These are phyloP conservation scores for Cercospora sojina DNA, from an alignment of 2,329 filamentous ascomycete genomes.

Conservation along the genomic window DNA sequence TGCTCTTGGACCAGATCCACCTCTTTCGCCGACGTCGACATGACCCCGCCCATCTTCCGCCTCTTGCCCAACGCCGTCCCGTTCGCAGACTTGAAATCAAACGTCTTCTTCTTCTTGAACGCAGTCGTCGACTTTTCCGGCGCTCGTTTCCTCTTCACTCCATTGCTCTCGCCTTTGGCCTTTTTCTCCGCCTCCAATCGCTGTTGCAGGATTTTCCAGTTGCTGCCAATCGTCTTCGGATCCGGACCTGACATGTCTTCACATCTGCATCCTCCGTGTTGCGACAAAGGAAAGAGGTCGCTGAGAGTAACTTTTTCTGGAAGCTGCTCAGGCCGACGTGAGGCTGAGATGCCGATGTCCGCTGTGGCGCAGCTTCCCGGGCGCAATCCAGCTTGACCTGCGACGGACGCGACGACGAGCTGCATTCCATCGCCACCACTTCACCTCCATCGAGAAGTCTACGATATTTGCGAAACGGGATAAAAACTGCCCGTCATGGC, in stretches of 20 bases:
- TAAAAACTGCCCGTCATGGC: constrained; percentile 48
- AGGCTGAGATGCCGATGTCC: neutral
- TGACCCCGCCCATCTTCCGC: constrained; percentile 54
- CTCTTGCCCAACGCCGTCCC: constrained; percentile 20
- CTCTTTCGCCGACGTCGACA: constrained; percentile 41
- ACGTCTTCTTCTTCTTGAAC: constrained; percentile 27
- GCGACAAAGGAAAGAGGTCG: neutral
- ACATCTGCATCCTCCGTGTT: neutral
- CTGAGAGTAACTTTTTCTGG: neutral
- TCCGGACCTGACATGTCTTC: constrained; percentile 40
- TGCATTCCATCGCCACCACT: constrained; percentile 17
- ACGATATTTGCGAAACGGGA: neutral
- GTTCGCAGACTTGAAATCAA: constrained; percentile 16
- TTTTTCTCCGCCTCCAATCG: constrained; percentile 46
- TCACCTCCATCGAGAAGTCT: constrained; percentile 6
- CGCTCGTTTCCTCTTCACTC: constrained; percentile 38
- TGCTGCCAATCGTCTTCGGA: constrained; percentile 50
- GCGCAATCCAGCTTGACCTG: constrained; percentile 19
- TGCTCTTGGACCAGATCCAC: constrained; percentile 38
- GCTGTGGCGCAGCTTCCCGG: constrained; percentile 14
- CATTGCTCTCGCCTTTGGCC: constrained; percentile 34
- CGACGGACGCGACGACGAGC: constrained; percentile 16
- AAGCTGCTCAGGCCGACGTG: constrained; percentile 6
- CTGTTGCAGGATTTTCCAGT: constrained; percentile 77
- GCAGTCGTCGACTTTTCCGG: constrained; percentile 20